Percentiles rank a stretch among this genome's conserved stretches.
phyloP scores from a whole-genome alignment of 1,284 basidiomycete genomes.

The Meira nashicola region DNA sequence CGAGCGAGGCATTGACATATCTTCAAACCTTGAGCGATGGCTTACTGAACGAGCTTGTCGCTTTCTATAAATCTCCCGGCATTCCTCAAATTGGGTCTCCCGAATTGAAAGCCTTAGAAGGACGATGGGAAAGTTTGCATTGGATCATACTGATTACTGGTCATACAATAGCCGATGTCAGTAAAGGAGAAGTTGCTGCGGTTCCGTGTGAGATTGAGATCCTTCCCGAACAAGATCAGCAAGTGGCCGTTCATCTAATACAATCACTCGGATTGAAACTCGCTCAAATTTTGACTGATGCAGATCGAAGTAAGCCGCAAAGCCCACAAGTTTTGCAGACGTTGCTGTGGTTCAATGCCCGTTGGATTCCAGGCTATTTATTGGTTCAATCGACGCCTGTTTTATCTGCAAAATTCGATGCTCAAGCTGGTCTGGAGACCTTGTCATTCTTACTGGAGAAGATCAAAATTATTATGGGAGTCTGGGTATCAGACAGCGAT shows the following conservation, averaged over 20 bases:
- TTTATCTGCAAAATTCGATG: constrained; percentile 25
- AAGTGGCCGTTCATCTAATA: constrained; percentile 26
- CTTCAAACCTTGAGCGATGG: constrained; percentile 20
- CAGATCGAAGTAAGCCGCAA: constrained; percentile 17
- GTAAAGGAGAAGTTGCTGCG: constrained; percentile 31
- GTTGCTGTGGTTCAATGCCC: constrained; percentile 39
- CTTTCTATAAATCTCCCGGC: constrained; percentile 17
- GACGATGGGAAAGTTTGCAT: constrained; percentile 45
- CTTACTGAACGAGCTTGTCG: constrained; percentile 22
- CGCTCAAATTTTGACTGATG: constrained; percentile 21
- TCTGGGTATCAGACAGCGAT: constrained; percentile 42
- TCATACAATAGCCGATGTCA: constrained; percentile 37
- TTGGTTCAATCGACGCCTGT: constrained; percentile 24
- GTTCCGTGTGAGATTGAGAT: constrained; percentile 27
- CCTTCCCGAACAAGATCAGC: not conserved
- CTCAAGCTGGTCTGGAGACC: constrained; percentile 29
- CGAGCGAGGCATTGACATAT: constrained; percentile 19
- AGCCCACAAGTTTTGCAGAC: constrained; percentile 45
- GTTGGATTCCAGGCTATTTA: constrained; percentile 44
- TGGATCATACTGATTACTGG: constrained; percentile 41
- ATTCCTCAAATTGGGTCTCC: constrained; percentile 5
- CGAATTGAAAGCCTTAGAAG: constrained; percentile 20
- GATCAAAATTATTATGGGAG: constrained; percentile 32
- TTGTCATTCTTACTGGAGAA: constrained; percentile 36
- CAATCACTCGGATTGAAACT: constrained; percentile 31